phyloP scores from a whole-genome alignment of 371 early-diverging fungal genomes.

The Phascolomyces articulosus region DNA sequence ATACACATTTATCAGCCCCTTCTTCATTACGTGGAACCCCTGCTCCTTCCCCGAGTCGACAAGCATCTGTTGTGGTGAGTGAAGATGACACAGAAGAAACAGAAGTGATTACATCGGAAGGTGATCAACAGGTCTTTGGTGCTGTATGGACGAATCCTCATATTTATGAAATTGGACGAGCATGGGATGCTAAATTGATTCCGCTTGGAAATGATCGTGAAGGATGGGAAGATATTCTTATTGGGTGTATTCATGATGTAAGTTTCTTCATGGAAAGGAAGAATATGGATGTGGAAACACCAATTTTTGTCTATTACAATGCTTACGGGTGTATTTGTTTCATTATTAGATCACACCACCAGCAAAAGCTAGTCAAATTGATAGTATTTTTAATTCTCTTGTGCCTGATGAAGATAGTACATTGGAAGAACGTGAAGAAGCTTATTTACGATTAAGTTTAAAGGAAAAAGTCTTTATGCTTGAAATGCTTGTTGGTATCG shows the following conservation, averaged over 20 bases:
- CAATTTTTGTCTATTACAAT: neutral
- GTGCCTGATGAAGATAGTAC: conserved; percentile 43
- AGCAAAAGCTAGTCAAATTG: conserved; percentile 47
- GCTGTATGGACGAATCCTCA: conserved; percentile 25
- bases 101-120: neutral
- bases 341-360: conserved; percentile 44
- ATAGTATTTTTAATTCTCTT: conserved; percentile 51
- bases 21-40: conserved; percentile 1
- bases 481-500: conserved; percentile 53
- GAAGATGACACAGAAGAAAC: neutral
- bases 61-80: neutral
- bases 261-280: neutral
- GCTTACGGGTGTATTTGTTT: neutral
- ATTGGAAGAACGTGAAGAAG: conserved; percentile 48
- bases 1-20: neutral
- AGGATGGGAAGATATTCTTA: conserved; percentile 52
- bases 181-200: conserved; percentile 42
- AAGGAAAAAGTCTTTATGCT: conserved; percentile 55
- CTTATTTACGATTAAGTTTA: conserved; percentile 44
- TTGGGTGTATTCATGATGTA: conserved; percentile 53
- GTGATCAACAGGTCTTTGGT: neutral
- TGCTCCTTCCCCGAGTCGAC: neutral
- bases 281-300: neutral
- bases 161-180: conserved; percentile 24
- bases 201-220: conserved; percentile 34